Evolutionary conservation across 495 filamentous ascomycete genomes (phyloP), one percentile per base, ranked within the genome.

Genomic region (Aspergillus baeticus): DNA sequence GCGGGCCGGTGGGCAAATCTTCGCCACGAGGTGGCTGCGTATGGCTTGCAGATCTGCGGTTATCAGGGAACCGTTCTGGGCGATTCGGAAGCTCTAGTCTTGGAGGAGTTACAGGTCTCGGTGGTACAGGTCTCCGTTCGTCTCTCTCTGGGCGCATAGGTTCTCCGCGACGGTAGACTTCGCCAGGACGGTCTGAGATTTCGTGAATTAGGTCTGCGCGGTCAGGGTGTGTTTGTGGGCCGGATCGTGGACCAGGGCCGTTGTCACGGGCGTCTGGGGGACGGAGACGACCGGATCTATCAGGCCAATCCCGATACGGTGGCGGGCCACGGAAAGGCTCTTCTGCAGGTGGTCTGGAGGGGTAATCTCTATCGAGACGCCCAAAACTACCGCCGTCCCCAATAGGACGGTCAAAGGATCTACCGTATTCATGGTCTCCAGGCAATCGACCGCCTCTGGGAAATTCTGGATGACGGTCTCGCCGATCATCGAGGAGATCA

Each of bases 271-370:
- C 64, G 39, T 65, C 61, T 4, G 62, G 47, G 51, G 66, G 59
- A 11, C 72, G 70, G 38, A 68, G 56, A 13, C 71, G 70, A 17
- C 69, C 69, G n/a, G 66, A 39, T 13, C 74, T 70, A 50, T 75
- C 74, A 42, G 65, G 64, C 74, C 74, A 75, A 8, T 77, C 75
- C 21, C 73, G 71, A 50, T 72, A 64, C 11, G 68, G 47, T 14
- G 68, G 47, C n/a, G 66, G 64, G 1, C 68, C 69, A 37, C 69
- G 75, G 66, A 75, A 77, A 10, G 71, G 66, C n/a, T 78, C 75
- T 14, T 78, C 74, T 31, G 62, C 42, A 20, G 63, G 60, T 31
- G 71, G 67, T 54, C 72, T 62, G 18, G 62, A 48, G 15, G 63
- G 55, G 44, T 69, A 73, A 1, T 75, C 74, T 33, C 74, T 66